Evolutionary conservation across 2,329 filamentous ascomycete species (phyloP), one percentile per base, ranked within the genome.

Genomic region (Cladophialophora yegresii): DNA sequence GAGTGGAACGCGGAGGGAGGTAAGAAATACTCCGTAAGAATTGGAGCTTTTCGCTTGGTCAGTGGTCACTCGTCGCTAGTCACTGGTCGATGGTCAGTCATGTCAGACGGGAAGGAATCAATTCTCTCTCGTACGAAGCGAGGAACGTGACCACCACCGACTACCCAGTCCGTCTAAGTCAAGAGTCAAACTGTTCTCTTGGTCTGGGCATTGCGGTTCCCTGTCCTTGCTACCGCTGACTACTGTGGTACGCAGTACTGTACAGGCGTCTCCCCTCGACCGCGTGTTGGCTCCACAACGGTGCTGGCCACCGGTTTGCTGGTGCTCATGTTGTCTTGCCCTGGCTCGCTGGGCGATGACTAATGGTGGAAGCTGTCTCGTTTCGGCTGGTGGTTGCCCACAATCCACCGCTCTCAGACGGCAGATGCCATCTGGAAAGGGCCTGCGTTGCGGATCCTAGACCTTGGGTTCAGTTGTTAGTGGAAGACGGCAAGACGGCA

Each of bases 21-120:
- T 30, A 20, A 59, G 56, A 50, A 58, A 30, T 59, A n/a, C n/a
- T n/a, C n/a, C n/a, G n/a, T n/a, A 45, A 59, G 57, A 20, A 40
- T 36, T 26, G 26, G 26, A 16, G 28, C 28, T 28, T 54, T 20
- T 26, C 13, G 22, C n/a, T 12, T 6, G 9, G 32, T 28, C 26
- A 28, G 26, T 28, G 3, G 26, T 28, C 26, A 28, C 26, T 6
- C 26, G 26, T 28, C 26, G 6, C 26, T 28, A 6, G 26, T 6
- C 6, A 28, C 26, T 40, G 16, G 36, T 40, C 36, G 9, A 10
- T 40, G 36, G 36, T 40, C 36, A 43, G 55, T 49, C 55, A 49
- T 53, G 57, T 59, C 57, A 54, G 51, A 54, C 20, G 47, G 26
- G 47, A 50, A 26, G 9, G 47, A 28, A 12, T 26, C 13, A 20